Evolutionary conservation across 2,329 filamentous ascomycete genomes (phyloP).

Genomic region (Xylariales sp.): DNA sequence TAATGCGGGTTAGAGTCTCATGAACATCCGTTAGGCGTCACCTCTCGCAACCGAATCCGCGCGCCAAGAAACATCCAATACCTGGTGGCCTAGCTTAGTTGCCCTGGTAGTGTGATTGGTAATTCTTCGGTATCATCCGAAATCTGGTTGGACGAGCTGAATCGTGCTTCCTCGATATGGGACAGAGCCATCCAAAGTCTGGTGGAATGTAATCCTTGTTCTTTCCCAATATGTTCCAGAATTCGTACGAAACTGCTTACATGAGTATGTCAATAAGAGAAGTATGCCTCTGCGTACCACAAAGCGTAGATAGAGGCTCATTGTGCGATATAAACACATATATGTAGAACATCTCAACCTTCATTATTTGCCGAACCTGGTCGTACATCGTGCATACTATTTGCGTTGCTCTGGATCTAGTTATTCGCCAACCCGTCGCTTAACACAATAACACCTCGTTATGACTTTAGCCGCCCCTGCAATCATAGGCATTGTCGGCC

Average conservation of each 20-base stretch:
- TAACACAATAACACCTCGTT: not conserved
- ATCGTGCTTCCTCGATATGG: too few relatives aligned
- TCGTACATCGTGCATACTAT: not conserved
- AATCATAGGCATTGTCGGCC: slow-evolving; percentile 19
- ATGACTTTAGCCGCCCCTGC: slow-evolving; percentile 8
- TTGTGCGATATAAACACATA: not conserved
- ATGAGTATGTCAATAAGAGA: too few relatives aligned
- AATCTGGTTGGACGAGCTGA: too few relatives aligned
- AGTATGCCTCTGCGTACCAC: not conserved
- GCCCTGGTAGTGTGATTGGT: not conserved
- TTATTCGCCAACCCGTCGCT: not conserved
- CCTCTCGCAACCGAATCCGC: not conserved
- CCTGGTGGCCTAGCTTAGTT: not conserved
- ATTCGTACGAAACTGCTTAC: slow-evolving; percentile 4
- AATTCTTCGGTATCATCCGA: not conserved
- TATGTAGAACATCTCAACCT: slow-evolving; percentile 2
- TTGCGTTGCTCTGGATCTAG: not conserved
- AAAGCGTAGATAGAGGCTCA: not conserved
- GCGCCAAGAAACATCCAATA: slow-evolving; percentile 7
- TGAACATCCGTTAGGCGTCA: not conserved
- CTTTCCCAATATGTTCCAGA: not conserved
- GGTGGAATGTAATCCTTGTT: not conserved
- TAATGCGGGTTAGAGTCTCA: too few relatives aligned
- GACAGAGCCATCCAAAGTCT: not conserved
- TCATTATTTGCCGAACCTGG: not conserved